Conservation (phyloP, 768 basidiomycete genomes). For the Pilatotrama ljubarskyi region DNA sequence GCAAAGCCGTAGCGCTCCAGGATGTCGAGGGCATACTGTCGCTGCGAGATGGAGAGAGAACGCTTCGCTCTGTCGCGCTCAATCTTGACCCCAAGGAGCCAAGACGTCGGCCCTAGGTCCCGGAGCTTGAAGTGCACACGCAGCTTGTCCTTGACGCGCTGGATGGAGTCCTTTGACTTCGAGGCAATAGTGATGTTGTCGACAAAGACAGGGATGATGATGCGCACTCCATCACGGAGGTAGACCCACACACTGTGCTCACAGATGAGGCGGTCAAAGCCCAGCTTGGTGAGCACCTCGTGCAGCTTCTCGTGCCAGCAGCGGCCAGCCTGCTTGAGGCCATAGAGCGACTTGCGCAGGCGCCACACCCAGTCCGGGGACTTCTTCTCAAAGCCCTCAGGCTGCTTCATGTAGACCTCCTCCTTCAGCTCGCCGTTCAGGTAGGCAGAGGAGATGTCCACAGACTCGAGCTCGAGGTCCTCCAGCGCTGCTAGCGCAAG, state of each 20-base stretch:
- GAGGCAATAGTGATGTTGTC: slow-evolving; percentile 8
- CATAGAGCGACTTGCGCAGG: slow-evolving; percentile 39
- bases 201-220: slow-evolving; percentile 17
- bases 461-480: slow-evolving; percentile 33
- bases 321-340: slow-evolving; percentile 42
- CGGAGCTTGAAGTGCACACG: slow-evolving; percentile 21
- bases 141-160: slow-evolving; percentile 10
- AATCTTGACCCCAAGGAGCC: slow-evolving; percentile 24
- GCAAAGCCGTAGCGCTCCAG: neutral
- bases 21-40: slow-evolving; percentile 3
- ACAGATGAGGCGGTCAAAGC: slow-evolving; percentile 25
- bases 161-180: neutral
- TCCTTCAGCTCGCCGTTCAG: slow-evolving; percentile 32
- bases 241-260: slow-evolving; percentile 29
- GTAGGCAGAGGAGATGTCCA: slow-evolving; percentile 35
- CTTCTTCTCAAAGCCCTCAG: slow-evolving; percentile 26
- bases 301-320: slow-evolving; percentile 40
- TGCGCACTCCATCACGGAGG: neutral
- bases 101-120: neutral
- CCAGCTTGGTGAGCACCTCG: slow-evolving; percentile 22
- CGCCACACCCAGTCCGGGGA: slow-evolving; percentile 9
- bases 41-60: slow-evolving; percentile 7
- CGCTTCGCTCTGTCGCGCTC: neutral
- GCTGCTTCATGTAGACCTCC: slow-evolving; percentile 32
- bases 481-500: slow-evolving; percentile 29